Evolutionary conservation across 345 rosid species (phyloP).

Genomic region (Orychophragmus violaceus): DNA sequence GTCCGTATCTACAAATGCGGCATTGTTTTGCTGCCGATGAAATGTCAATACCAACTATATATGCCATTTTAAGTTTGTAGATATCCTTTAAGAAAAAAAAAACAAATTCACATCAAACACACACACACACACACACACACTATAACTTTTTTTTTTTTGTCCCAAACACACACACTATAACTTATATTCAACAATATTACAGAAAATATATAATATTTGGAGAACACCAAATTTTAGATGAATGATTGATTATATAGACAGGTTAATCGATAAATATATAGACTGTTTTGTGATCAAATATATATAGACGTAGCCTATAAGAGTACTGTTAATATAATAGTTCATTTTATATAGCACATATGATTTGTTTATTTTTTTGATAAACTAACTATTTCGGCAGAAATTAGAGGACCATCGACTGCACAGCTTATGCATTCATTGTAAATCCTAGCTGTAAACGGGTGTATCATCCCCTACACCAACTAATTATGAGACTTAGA

Average conservation of each 20-base stretch:
- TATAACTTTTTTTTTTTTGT: too few relatives aligned
- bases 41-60: constrained; percentile 26
- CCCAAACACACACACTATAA: background rate
- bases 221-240: background rate
- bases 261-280: background rate
- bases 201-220: background rate
- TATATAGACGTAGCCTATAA: background rate
- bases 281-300: background rate
- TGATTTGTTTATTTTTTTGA: too few relatives aligned
- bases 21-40: constrained; percentile 5
- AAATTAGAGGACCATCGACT: too few relatives aligned
- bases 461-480: too few relatives aligned
- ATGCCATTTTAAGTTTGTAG: background rate
- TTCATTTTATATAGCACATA: background rate
- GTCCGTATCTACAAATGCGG: background rate
- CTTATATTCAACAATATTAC: background rate
- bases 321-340: background rate
- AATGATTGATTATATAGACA: background rate
- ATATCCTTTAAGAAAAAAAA: background rate
- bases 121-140: too few relatives aligned
- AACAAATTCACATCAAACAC: background rate
- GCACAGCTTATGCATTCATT: too few relatives aligned
- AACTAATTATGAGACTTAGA: too few relatives aligned
- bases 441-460: too few relatives aligned
- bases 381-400: too few relatives aligned